These are phyloP conservation scores for Eucalyptus pauciflora DNA, from an alignment of 345 rosid species.

Conservation along the genomic window DNA sequence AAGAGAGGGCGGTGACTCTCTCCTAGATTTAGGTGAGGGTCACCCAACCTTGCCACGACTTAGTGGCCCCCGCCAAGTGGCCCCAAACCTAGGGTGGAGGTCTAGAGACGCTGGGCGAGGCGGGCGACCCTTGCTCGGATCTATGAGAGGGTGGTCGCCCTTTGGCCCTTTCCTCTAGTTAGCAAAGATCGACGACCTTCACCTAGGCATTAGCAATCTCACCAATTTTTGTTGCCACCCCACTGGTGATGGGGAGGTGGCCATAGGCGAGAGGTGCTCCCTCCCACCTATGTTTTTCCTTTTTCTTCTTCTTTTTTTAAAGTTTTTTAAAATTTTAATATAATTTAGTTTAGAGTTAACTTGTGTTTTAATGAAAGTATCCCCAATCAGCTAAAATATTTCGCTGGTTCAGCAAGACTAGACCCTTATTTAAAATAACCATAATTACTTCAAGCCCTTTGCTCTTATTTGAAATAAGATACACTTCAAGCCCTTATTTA, in stretches of 20 bases:
- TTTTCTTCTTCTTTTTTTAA: no score
- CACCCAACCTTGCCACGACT: fast-evolving
- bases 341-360: no score
- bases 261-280: no score
- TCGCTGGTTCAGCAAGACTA: fast-evolving
- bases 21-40: fast-evolving
- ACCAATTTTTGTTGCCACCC: fast-evolving
- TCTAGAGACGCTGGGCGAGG: fast-evolving
- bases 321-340: no score
- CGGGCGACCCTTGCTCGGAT: fast-evolving
- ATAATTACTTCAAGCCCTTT: no score
- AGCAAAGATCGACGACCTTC: fast-evolving
- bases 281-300: no score
- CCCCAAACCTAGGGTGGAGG: no score
- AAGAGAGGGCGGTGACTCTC: fast-evolving
- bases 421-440: no score
- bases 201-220: fast-evolving
- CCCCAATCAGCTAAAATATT: fast-evolving
- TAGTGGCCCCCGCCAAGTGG: fast-evolving
- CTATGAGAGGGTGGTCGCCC: fast-evolving
- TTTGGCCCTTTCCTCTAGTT: fast-evolving
- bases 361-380: no score
- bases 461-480: fast-evolving
- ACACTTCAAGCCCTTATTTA: fast-evolving
- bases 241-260: fast-evolving